Evolutionary conservation across 139 green algal species (phyloP).

Genomic region (Tetradesmus lagerheimii): DNA sequence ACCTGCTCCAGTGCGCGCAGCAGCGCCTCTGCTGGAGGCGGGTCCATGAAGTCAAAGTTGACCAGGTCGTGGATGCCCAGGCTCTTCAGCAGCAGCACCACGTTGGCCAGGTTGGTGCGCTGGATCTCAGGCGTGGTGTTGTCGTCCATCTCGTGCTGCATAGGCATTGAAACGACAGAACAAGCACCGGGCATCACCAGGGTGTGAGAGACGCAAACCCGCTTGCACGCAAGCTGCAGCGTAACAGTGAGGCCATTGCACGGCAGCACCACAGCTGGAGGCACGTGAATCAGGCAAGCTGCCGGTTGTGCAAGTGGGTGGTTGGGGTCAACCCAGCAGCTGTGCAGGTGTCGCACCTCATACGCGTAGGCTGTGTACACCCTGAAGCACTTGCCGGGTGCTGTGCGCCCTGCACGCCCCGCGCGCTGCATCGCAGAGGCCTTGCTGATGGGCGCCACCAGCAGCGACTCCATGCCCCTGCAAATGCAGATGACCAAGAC

Average conservation of each 20-base stretch:
- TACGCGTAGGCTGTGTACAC: constrained; percentile 97
- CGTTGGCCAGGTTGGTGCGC: constrained; percentile 97
- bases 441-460: constrained; percentile 95
- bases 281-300: no score
- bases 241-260: no score
- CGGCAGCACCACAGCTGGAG: no score
- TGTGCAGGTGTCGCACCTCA: constrained; percentile 25
- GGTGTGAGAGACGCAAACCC: no score
- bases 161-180: no score
- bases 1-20: constrained; percentile 92
- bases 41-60: constrained; percentile 96
- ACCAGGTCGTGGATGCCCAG: constrained; percentile 93
- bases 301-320: no score
- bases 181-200: not conserved
- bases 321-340: no score
- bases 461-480: constrained; percentile 93
- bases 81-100: constrained; percentile 97
- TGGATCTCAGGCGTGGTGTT: constrained; percentile 98
- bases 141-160: constrained; percentile 96
- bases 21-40: constrained; percentile 91
- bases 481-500: not conserved
- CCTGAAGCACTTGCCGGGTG: constrained; percentile 95
- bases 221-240: no score
- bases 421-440: constrained; percentile 91
- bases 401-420: constrained; percentile 87